Evolutionary conservation across 768 basidiomycete genomes (phyloP).

Genomic region (Pleurotus tuber-regium): DNA sequence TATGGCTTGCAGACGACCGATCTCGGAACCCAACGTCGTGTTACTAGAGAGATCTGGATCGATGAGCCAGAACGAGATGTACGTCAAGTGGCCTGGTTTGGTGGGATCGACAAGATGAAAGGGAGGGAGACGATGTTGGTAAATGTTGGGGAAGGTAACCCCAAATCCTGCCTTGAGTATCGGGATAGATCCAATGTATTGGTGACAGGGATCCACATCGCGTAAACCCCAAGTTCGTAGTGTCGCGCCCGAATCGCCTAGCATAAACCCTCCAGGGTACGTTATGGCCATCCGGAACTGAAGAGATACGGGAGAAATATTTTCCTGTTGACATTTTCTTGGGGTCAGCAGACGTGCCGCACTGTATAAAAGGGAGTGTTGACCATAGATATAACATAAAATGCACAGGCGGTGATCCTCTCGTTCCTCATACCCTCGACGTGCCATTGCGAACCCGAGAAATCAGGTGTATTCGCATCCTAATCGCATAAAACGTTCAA

Average conservation of each 20-base stretch:
- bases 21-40: not conserved
- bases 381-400: slow-evolving; percentile 40
- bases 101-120: slow-evolving; percentile 38
- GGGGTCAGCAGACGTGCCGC: not conserved
- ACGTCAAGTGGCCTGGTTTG: slow-evolving; percentile 39
- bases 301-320: slow-evolving; percentile 33
- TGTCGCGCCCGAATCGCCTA: slow-evolving; percentile 46
- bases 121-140: slow-evolving; percentile 42
- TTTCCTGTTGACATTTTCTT: slow-evolving; percentile 32
- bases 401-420: slow-evolving; percentile 44
- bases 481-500: slow-evolving; percentile 13
- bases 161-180: slow-evolving; percentile 31
- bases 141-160: slow-evolving; percentile 55
- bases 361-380: slow-evolving; percentile 14
- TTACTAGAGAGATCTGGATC: slow-evolving; percentile 35
- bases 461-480: slow-evolving; percentile 31
- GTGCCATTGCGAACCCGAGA: slow-evolving; percentile 40
- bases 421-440: slow-evolving; percentile 55
- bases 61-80: slow-evolving; percentile 47
- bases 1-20: slow-evolving; percentile 22
- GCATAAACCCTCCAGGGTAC: slow-evolving; percentile 38
- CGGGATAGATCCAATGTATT: slow-evolving; percentile 41
- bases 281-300: slow-evolving; percentile 53
- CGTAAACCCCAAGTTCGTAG: slow-evolving; percentile 49
- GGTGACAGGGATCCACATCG: slow-evolving; percentile 45